Base-by-base conservation (phyloP, 2,329 filamentous ascomycete genomes). In the Pseudogymnoascus sp. region DNA sequence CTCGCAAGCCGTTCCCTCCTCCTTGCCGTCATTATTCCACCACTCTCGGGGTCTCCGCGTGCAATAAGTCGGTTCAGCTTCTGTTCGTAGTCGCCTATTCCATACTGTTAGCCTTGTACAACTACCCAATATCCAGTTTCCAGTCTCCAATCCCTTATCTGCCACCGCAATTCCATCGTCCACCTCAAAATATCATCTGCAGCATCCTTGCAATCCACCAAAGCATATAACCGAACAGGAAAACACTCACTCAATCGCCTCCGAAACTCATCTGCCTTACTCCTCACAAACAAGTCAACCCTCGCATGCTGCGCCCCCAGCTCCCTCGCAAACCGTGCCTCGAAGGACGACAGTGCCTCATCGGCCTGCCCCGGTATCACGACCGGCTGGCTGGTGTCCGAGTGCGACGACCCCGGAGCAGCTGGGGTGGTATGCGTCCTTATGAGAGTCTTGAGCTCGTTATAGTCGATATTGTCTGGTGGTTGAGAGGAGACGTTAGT, bases 391-490 rank as follows among this genome's bases (percentile, higher is more conserved):
- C 33, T 38, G 30, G 18, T 9, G 3, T 38, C 11, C 28, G 78
- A 79, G 43, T 50, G 43, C 43, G 43, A 50, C n/a, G 43, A 50
- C 57, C 86, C 87, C 68, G 88, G 84, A 73, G 87, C 22, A 5
- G 84, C 47, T 81, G 83, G 83, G 11, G 86, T 87, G 1, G 90
- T 95, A 71, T 91, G 84, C 63, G 82, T 82, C 73, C 93, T 94
- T 78, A 95, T 93, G 69, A 90, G 81, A 72, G 89, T 82, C 75
- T 95, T 95, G 65, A 95, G 82, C 57, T 89, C 88, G 73, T 93
- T 90, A 79, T 95, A 95, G 74, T 94, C 90, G 74, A 95, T 85
- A 74, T 95, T 94, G 73, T 92, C 87, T 90, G 72, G 35, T 65
- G 63, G 25, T 62, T 33, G 38, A 37, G 54, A 37, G 14, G 1